These are phyloP conservation scores for Phialemoniopsis sp. DNA, from an alignment of 2,329 filamentous ascomycete genomes.

Conservation along the genomic window DNA sequence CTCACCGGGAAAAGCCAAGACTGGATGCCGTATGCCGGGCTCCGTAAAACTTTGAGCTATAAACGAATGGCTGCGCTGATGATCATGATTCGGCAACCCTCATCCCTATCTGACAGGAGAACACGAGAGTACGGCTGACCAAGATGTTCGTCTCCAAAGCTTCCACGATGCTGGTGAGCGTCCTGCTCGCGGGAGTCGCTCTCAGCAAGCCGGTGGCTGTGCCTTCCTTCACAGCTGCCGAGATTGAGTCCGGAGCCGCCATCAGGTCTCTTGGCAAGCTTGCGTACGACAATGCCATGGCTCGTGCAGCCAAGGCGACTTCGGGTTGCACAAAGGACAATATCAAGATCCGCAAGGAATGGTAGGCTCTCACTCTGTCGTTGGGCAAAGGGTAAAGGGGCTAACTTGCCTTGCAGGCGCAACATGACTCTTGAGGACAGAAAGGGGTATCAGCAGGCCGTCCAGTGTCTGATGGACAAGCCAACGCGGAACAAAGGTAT, in stretches of 20 bases:
- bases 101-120: too few relatives aligned
- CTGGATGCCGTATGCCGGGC: too few relatives aligned
- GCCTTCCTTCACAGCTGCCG: conserved; percentile 13
- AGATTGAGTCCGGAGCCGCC: conserved; percentile 17
- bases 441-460: conserved; percentile 18
- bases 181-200: conserved; percentile 5
- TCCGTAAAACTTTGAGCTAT: too few relatives aligned
- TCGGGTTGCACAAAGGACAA: conserved; percentile 17
- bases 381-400: not conserved
- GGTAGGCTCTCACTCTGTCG: conserved; percentile 7
- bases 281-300: conserved; percentile 17
- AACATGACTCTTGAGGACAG: conserved; percentile 16
- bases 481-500: conserved; percentile 14
- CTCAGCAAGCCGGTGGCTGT: conserved; percentile 7
- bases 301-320: conserved; percentile 13
- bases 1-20: too few relatives aligned
- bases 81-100: too few relatives aligned
- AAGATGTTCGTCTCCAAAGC: too few relatives aligned
- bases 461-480: conserved; percentile 19
- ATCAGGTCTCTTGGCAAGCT: conserved; percentile 14
- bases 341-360: conserved; percentile 16
- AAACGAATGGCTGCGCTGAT: too few relatives aligned
- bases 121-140: too few relatives aligned
- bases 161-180: too few relatives aligned
- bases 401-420: conserved; percentile 10